Percentiles rank a stretch among this genome's conserved stretches.
Evolutionary conservation across 2,329 filamentous ascomycete genomes (phyloP).

Genomic region (Colletotrichum abscissum): DNA sequence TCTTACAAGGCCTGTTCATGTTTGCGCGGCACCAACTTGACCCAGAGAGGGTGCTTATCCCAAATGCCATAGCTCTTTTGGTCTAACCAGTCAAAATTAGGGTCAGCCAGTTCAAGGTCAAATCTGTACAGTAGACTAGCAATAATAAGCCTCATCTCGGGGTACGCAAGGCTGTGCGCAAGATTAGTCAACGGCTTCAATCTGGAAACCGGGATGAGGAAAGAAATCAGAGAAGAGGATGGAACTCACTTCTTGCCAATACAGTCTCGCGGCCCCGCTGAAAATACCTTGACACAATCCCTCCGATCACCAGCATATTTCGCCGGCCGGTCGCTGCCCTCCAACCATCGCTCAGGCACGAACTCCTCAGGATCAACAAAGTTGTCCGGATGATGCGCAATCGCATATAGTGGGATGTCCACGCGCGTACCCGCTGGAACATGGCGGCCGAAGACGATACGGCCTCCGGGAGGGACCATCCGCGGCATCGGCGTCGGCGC

Average conservation of each 20-base stretch:
- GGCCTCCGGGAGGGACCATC: conserved; percentile 46
- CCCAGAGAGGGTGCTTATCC: conserved; percentile 33
- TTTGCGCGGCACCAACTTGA: conserved; percentile 12
- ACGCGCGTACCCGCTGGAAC: conserved; percentile 43
- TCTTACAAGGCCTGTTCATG: not conserved
- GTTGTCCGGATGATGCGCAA: conserved; percentile 39
- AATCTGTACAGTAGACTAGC: conserved; percentile 58
- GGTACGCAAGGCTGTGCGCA: conserved; percentile 52
- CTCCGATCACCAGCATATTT: conserved; percentile 16
- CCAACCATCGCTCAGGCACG: conserved; percentile 58
- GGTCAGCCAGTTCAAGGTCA: conserved; percentile 51
- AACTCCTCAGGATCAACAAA: conserved; percentile 58
- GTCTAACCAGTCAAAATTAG: conserved; percentile 49
- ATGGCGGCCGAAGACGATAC: conserved; percentile 42
- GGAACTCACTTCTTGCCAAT: conserved; percentile 59
- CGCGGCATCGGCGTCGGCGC: conserved; percentile 41
- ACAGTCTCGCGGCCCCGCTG: conserved; percentile 60
- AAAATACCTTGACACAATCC: conserved; percentile 55
- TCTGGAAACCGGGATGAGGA: not conserved
- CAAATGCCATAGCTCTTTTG: conserved; percentile 30
- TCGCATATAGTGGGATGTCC: conserved; percentile 31
- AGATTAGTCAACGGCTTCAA: not conserved
- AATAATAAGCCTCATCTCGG: conserved; percentile 60
- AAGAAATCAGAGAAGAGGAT: not conserved
- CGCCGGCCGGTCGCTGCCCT: not conserved